Conservation (phyloP, 2,329 filamentous ascomycete genomes). For the Colletotrichum phormii region DNA sequence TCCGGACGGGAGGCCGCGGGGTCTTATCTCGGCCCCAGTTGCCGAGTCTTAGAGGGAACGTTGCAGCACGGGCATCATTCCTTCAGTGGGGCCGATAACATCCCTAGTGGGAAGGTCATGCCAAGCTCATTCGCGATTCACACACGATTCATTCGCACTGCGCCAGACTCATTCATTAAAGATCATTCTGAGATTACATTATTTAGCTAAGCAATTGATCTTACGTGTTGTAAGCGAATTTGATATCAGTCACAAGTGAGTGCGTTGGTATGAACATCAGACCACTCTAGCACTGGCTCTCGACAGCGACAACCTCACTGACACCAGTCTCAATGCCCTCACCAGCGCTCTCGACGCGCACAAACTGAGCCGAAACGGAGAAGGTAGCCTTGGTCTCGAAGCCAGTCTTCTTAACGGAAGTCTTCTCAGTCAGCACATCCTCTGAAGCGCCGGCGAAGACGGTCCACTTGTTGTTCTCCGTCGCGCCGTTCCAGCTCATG, state of each 20-base stretch:
- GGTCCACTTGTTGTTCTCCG: conserved; percentile 47
- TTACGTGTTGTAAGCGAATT: not conserved
- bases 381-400: conserved; percentile 26
- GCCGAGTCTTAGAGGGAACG: conserved; percentile 13
- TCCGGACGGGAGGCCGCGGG: conserved; percentile 6
- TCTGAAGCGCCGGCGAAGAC: conserved; percentile 16
- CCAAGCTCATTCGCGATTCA: not conserved
- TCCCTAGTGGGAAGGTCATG: conserved; percentile 1
- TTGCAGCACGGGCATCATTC: not conserved
- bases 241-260: not conserved
- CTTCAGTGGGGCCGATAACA: conserved; percentile 21
- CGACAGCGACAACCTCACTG: conserved; percentile 11
- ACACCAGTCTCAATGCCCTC: conserved; percentile 19
- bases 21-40: conserved; percentile 27
- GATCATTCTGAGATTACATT: not conserved
- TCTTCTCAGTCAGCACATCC: conserved; percentile 7
- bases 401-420: conserved; percentile 9
- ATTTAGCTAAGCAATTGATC: not conserved
- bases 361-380: not conserved
- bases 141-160: not conserved
- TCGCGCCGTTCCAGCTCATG: conserved; percentile 52
- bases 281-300: conserved; percentile 1
- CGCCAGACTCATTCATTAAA: not conserved
- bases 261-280: not conserved
- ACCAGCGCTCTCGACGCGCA: conserved; percentile 1